Base-by-base conservation (phyloP, 2,329 filamentous ascomycete species). In the Dothistroma pini region DNA sequence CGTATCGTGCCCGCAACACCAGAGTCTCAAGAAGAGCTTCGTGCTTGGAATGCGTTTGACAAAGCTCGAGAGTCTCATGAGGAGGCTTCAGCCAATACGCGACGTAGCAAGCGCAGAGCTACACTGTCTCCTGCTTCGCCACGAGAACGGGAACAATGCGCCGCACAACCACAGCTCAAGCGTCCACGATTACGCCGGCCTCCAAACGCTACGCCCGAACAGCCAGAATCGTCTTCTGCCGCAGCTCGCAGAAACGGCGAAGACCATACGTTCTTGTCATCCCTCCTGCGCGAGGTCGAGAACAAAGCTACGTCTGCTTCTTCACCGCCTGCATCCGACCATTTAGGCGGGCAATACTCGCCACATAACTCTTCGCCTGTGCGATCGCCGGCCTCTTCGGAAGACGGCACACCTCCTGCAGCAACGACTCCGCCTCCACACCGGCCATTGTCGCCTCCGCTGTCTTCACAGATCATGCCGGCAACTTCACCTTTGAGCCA, bases 21-120 rank as follows among this genome's bases (percentile, higher is more conserved):
- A 41, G 90, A 96, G 75, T 89, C 89, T 8, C 79, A 87, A 48
- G 92, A 96, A 68, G 92, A 96, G 75, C 82, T 89, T 57, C 83
- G 87, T 60, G 91, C 93, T 4, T 97, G 93, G 95, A 91, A 92
- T 64, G 91, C 90, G 21, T 88, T 97, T 64, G 93, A 97, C 68
- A 90, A 88, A 74, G 92, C 90, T 49, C 84, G 91, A 65, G 88
- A 93, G 63, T 83, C 84, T 19, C 31, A 53, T 12, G 83, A 89
- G 65, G 81, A 79, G 63, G 69, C 65, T n/a, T 66, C 69, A 8
- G n/a, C 58, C 11, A 54, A 55, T 7, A 51, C 61, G 16, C 47
- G 66, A 60, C 62, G 64, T 22, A 86, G 90, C 61, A 92, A 96
- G 77, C 86, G 92, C 56, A 95, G 91, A 72, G 96, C 83, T 1